Conservation (phyloP, 139 green algal species). For the Chlorella sp. region DNA sequence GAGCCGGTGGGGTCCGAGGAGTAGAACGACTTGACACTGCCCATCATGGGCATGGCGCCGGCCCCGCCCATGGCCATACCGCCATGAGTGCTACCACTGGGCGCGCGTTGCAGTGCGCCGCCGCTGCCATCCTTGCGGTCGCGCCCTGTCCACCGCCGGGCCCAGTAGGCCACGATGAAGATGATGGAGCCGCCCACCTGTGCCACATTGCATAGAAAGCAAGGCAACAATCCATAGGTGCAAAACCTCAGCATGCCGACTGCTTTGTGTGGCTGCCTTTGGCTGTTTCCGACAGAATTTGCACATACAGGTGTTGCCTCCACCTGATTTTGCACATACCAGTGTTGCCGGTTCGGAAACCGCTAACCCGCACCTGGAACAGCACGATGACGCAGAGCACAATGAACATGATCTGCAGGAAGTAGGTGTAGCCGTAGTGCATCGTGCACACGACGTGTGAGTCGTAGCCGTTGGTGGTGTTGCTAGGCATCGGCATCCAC, state of each 20-base stretch:
- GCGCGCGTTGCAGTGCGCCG: neutral
- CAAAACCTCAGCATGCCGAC: no score
- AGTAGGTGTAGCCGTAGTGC: conserved; percentile 46
- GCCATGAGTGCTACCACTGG: neutral
- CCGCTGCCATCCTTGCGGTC: conserved; percentile 11
- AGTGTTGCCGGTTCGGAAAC: no score
- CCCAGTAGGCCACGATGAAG: conserved; percentile 36
- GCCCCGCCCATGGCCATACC: neutral
- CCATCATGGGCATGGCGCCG: neutral
- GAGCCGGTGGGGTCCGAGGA: conserved; percentile 9
- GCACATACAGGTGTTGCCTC: no score
- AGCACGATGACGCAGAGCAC: conserved; percentile 34
- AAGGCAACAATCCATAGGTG: neutral
- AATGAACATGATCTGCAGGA: conserved; percentile 40
- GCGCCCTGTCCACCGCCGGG: conserved; percentile 19
- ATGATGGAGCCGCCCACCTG: conserved; percentile 40
- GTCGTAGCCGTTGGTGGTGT: conserved; percentile 41
- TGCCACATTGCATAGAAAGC: no score
- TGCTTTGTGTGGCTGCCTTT: no score
- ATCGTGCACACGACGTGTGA: conserved; percentile 30
- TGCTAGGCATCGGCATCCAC: conserved; percentile 24
- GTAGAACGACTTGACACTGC: conserved; percentile 14
- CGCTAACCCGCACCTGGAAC: conserved; percentile 21
- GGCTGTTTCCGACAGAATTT: no score
- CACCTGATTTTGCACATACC: no score